These are phyloP conservation scores for Pyrenopolyporus hunteri DNA, from an alignment of 495 filamentous ascomycete species.

Conservation along the genomic window DNA sequence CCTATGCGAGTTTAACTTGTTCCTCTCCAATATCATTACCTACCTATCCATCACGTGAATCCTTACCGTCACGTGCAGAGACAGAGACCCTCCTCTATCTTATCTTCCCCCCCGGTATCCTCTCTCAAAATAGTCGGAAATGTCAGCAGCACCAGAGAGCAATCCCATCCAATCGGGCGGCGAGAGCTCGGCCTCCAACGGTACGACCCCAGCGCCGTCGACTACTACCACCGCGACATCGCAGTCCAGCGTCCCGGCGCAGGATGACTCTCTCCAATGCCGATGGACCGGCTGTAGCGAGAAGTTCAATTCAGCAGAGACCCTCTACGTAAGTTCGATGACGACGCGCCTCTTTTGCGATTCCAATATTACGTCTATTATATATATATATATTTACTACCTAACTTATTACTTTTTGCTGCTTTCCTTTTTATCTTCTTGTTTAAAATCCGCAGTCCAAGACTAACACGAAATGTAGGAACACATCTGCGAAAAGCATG, in stretches of 20 bases:
- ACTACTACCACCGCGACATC: slow-evolving; percentile 49
- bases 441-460: slow-evolving; percentile 1
- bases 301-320: slow-evolving; percentile 76
- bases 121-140: neutral
- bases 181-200: slow-evolving; percentile 48
- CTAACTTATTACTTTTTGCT: too few relatives aligned
- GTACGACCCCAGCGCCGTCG: slow-evolving; percentile 53
- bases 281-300: slow-evolving; percentile 89
- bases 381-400: slow-evolving; percentile 2
- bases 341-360: too few relatives aligned
- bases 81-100: neutral
- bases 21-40: too few relatives aligned
- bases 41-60: too few relatives aligned
- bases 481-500: slow-evolving; percentile 97
- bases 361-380: slow-evolving; percentile 12
- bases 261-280: slow-evolving; percentile 73
- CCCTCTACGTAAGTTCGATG: slow-evolving; percentile 87
- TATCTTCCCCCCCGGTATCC: neutral
- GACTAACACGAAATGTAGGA: slow-evolving; percentile 65
- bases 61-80: slow-evolving; percentile 3
- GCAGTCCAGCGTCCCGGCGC: slow-evolving; percentile 38
- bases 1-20: too few relatives aligned
- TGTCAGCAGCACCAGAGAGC: slow-evolving; percentile 41
- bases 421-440: neutral
- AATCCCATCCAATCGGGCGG: slow-evolving; percentile 39